Base-by-base conservation (phyloP, 306 rosid genomes). In the Lithocarpus polystachyus region DNA sequence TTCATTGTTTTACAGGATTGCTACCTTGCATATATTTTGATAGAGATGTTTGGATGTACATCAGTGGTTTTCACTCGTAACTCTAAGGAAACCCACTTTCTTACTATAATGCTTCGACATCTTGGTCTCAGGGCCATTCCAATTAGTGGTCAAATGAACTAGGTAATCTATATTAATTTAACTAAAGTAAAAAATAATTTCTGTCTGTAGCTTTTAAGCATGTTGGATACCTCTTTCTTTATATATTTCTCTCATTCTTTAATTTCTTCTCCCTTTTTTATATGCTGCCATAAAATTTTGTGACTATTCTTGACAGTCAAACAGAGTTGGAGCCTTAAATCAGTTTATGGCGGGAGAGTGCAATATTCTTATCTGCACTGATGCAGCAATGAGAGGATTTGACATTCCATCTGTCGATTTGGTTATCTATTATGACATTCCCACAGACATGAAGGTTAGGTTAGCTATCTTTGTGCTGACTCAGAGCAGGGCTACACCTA, bases 1-100 rank as follows among this genome's bases (percentile, higher is more conserved):
- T 67, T 67, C 2, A 18, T 14, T 73, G 79, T 22, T 19, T 81
- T 35, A 5, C 88, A 91, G 97, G 99, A 94, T 56, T 94, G 99
- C 83, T 91, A 86, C 85, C 90, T 94, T 15, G 95, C 89, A 7
- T 91, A 92, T 71, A 86, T 94, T 86, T 88, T 94, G 79, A 84
- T 87, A 5, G 97, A 91, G 85, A 90, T 80, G 91, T 68, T 82
- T 75, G 91, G 85, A 78, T 91, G 89, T 72, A 92, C 93, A 14
- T 78, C 97, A 68, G 92, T 94, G 97, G 95, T 94, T 64, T 94
- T 92, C 83, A 94, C 99, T 5, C 95, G 93, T 11, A 94, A 97
- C 13, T 91, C 94, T 61, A 93, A 92, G 43, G 81, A 93, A 64
- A 94, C 99, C 6, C 91, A 89, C 56, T 83, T 92, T 26, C 82